Base-by-base conservation (phyloP, 2,329 filamentous ascomycete genomes). In the Tolypocladium amazonense region DNA sequence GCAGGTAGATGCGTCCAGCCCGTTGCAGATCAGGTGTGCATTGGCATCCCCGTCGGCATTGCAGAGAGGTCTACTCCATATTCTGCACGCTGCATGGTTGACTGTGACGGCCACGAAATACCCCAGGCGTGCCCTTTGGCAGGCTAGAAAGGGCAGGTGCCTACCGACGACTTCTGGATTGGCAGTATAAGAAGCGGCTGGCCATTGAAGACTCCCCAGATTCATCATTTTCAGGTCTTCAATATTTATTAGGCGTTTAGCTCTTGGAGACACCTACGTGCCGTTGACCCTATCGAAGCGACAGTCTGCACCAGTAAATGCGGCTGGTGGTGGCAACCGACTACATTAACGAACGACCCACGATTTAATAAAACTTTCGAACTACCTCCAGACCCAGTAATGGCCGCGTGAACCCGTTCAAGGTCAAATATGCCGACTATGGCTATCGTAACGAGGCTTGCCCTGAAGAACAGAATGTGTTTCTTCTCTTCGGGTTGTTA, bases 401-500 rank as follows among this genome's bases (percentile, higher is more conserved):
- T 45, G 41, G 41, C 4, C n/a, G 41, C n/a, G 12, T n/a, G n/a
- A 23, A 12, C 8, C 63, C 57, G 30, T 56, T 62, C 41, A 57
- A 35, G 30, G 57, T 71, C 15, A 62, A 59, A 12, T 73, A 72
- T 56, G 65, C 68, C 60, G 72, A 71, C 64, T 71, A 64, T 55
- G 70, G 70, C 56, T 72, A 70, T 59, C 67, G 64, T 56, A 67
- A 70, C 57, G 64, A 65, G 30, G 62, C 56, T 1, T 39, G 64
- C 27, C 65, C 67, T 0, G 63, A 67, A 12, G 55, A 64, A 25
- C 68, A 71, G 23, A 61, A 64, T 30, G 66, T 72, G 4, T 56
- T 71, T 3, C 65, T 74, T 38, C 67, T 70, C 61, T 71, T 69
- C 60, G 61, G 63, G 5, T 65, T 68, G 1, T 56, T 73, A 39